Conservation (phyloP, 2,329 filamentous ascomycete genomes). For the Ophiostoma ips region DNA sequence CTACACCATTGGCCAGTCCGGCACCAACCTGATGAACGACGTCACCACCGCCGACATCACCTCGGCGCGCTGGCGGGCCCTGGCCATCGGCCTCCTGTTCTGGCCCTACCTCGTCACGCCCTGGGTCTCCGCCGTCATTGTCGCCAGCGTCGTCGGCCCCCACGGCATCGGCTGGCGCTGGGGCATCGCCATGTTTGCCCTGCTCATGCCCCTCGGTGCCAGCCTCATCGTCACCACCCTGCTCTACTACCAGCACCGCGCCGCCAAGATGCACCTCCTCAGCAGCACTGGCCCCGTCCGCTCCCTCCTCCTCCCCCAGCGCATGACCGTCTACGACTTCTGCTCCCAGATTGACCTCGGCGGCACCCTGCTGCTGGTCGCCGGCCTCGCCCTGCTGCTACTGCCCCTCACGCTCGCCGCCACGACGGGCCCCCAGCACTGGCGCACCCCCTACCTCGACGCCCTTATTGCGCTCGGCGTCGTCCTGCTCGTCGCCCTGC, state of each 20-base stretch:
- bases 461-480: constrained; percentile 22
- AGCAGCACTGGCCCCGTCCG: no score
- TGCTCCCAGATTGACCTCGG: constrained; percentile 25
- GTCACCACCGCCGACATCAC: constrained; percentile 52
- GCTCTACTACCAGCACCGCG: constrained; percentile 34
- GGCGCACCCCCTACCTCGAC: constrained; percentile 31
- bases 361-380: constrained; percentile 32
- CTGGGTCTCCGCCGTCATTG: constrained; percentile 39
- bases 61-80: constrained; percentile 34
- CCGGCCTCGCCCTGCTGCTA: constrained; percentile 33
- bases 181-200: constrained; percentile 43
- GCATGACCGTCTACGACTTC: constrained; percentile 20
- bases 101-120: constrained; percentile 41
- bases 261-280: constrained; percentile 28
- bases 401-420: constrained; percentile 32
- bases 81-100: constrained; percentile 33
- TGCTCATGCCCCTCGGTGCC: constrained; percentile 39
- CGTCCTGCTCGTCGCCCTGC: constrained; percentile 27
- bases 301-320: constrained; percentile 16
- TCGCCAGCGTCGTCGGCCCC: constrained; percentile 18
- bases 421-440: constrained; percentile 24
- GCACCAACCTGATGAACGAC: constrained; percentile 46
- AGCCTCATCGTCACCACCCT: constrained; percentile 34
- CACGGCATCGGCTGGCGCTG: constrained; percentile 35
- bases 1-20: constrained; percentile 43